These are phyloP conservation scores for Metschnikowia koreensis DNA, from an alignment of 805 yeast species.

Conservation along the genomic window DNA sequence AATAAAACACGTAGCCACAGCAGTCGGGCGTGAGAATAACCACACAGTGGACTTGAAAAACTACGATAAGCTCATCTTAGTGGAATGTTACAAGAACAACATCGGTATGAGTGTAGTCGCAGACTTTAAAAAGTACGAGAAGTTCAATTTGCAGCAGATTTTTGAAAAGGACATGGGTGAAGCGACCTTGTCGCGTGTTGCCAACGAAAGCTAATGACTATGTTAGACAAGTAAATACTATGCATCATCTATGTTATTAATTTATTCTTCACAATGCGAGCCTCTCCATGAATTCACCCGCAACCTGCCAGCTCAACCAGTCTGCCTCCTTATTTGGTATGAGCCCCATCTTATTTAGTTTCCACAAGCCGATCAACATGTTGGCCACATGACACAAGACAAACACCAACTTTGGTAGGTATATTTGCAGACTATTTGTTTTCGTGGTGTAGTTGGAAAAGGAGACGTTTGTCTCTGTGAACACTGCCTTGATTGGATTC, in stretches of 20 bases:
- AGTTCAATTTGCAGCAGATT: slow-evolving; percentile 81
- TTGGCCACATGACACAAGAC: slow-evolving; percentile 49
- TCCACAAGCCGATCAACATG: slow-evolving; percentile 78
- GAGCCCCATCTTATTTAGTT: slow-evolving; percentile 82
- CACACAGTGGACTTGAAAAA: slow-evolving; percentile 79
- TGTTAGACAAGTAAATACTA: not conserved
- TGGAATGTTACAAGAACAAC: slow-evolving; percentile 86
- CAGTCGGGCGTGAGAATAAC: slow-evolving; percentile 65
- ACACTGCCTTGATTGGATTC: slow-evolving; percentile 72
- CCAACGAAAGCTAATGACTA: slow-evolving; percentile 1
- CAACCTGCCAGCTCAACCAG: slow-evolving; percentile 85
- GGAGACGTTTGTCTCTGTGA: slow-evolving; percentile 49
- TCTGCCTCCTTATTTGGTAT: slow-evolving; percentile 86
- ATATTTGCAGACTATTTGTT: slow-evolving; percentile 30
- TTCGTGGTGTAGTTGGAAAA: slow-evolving; percentile 50
- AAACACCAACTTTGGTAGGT: slow-evolving; percentile 48
- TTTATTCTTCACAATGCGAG: not conserved
- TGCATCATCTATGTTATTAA: not conserved
- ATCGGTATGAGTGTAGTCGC: slow-evolving; percentile 85
- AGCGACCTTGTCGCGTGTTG: slow-evolving; percentile 13
- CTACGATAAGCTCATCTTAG: slow-evolving; percentile 73
- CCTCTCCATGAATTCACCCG: slow-evolving; percentile 17
- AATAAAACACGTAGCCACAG: slow-evolving; percentile 66
- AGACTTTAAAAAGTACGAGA: slow-evolving; percentile 57
- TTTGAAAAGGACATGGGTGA: slow-evolving; percentile 46